phyloP scores from a whole-genome alignment of 306 rosid genomes.

The Albizia julibrissin region DNA sequence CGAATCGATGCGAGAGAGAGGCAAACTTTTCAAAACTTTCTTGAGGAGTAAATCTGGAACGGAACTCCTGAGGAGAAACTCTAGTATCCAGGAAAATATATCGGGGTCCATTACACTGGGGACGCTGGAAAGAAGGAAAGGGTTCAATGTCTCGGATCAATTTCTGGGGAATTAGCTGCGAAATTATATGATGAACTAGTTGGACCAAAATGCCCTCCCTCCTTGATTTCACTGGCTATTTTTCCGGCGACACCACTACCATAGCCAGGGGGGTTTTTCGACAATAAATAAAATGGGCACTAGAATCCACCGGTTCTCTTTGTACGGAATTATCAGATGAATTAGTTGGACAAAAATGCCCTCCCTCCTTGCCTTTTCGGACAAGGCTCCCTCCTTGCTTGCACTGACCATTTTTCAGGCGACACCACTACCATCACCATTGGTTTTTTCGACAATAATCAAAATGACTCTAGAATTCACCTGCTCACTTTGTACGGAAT shows the following conservation, averaged over 20 bases:
- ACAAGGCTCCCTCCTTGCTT: neutral
- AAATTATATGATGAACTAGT: no score
- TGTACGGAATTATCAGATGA: no score
- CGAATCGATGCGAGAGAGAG: slow-evolving; percentile 44
- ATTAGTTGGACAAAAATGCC: neutral
- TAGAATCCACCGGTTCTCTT: no score
- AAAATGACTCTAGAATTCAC: neutral
- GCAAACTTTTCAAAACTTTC: slow-evolving; percentile 41
- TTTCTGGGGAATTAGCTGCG: neutral
- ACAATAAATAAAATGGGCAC: no score
- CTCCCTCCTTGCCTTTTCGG: neutral
- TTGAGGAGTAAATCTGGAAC: slow-evolving; percentile 41
- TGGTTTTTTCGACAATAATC: no score
- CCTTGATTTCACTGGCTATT: neutral
- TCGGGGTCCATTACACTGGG: slow-evolving; percentile 38
- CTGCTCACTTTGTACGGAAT: neutral
- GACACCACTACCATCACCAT: no score
- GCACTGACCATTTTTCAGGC: neutral
- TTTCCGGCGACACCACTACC: no score
- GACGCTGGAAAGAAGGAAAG: neutral
- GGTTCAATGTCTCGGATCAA: neutral
- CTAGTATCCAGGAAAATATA: slow-evolving; percentile 59
- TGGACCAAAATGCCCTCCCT: neutral
- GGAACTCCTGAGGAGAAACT: slow-evolving; percentile 58
- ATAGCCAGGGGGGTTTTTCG: no score